Evolutionary conservation across 2,329 filamentous ascomycete genomes (phyloP).

Genomic region (Fusarium brevicatenulatum): DNA sequence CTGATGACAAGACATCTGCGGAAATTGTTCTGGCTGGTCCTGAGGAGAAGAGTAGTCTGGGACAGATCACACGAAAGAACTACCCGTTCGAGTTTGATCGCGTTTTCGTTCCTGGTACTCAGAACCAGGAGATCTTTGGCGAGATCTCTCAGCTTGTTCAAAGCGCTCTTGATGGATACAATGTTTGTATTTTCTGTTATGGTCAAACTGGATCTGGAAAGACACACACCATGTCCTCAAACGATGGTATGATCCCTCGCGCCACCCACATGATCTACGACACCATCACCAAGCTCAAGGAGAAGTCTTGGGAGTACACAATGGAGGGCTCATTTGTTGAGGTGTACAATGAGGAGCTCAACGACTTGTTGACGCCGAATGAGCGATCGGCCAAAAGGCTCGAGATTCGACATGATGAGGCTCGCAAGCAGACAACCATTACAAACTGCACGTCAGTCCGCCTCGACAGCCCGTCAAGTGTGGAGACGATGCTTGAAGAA

Average conservation of each 20-base stretch:
- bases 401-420: conserved; percentile 87
- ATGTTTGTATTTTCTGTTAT: conserved; percentile 99
- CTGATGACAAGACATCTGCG: conserved; percentile 84
- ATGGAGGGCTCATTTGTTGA: conserved; percentile 97
- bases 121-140: conserved; percentile 89
- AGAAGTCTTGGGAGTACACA: conserved; percentile 92
- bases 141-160: conserved; percentile 98
- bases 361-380: conserved; percentile 77
- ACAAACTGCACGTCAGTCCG: conserved; percentile 80
- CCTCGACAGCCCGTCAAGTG: conserved; percentile 81
- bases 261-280: conserved; percentile 95
- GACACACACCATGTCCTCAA: conserved; percentile 93
- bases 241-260: conserved; percentile 93
- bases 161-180: conserved; percentile 95
- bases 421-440: conserved; percentile 83
- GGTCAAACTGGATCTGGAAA: conserved; percentile 98
- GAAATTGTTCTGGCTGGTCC: conserved; percentile 87
- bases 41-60: conserved; percentile 85
- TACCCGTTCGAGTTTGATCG: conserved; percentile 92
- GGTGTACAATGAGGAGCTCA: conserved; percentile 97
- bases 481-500: conserved; percentile 80
- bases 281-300: conserved; percentile 82
- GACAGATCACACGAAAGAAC: conserved; percentile 77
- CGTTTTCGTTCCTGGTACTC: conserved; percentile 81
- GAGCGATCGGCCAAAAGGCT: conserved; percentile 77